Evolutionary conservation across 768 basidiomycete species (phyloP).

Genomic region (Phanerochaete sordida): DNA sequence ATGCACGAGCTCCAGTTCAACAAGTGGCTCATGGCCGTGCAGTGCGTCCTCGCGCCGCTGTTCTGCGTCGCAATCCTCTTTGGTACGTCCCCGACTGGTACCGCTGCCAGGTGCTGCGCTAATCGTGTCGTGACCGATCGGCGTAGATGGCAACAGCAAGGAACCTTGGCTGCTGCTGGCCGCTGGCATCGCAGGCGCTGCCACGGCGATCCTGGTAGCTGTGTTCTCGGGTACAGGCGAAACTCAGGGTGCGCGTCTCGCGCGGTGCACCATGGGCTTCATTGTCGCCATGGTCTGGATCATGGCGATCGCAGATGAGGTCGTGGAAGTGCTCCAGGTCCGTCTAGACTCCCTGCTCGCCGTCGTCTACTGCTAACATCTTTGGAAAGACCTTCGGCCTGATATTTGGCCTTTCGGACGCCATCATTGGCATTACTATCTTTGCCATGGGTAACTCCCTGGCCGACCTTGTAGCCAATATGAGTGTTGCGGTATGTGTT

Average conservation of each 20-base stretch:
- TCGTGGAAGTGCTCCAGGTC: slow-evolving; percentile 87
- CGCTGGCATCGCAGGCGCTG: slow-evolving; percentile 50
- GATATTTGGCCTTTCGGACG: slow-evolving; percentile 94
- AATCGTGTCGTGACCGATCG: too few species aligned
- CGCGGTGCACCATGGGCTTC: slow-evolving; percentile 89
- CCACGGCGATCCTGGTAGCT: slow-evolving; percentile 51
- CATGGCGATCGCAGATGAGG: slow-evolving; percentile 96
- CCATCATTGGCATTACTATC: slow-evolving; percentile 94
- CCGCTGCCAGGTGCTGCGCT: too few species aligned
- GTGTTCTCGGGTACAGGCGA: slow-evolving; percentile 58
- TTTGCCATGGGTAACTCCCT: slow-evolving; percentile 97
- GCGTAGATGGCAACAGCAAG: slow-evolving; percentile 43
- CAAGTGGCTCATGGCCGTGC: slow-evolving; percentile 82
- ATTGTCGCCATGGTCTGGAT: slow-evolving; percentile 93
- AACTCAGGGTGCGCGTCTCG: slow-evolving; percentile 54
- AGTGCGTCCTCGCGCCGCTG: slow-evolving; percentile 79
- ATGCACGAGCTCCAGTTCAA: slow-evolving; percentile 63
- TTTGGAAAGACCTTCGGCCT: slow-evolving; percentile 75
- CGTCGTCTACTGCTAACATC: slow-evolving; percentile 48
- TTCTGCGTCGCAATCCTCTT: slow-evolving; percentile 77
- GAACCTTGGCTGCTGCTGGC: slow-evolving; percentile 52
- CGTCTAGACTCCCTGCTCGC: too few species aligned
- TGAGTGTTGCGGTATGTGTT: slow-evolving; percentile 78
- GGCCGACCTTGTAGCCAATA: slow-evolving; percentile 95
- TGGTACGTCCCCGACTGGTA: slow-evolving; percentile 45